Evolutionary conservation across 495 filamentous ascomycete species (phyloP).

Genomic region (Lepraria neglecta): DNA sequence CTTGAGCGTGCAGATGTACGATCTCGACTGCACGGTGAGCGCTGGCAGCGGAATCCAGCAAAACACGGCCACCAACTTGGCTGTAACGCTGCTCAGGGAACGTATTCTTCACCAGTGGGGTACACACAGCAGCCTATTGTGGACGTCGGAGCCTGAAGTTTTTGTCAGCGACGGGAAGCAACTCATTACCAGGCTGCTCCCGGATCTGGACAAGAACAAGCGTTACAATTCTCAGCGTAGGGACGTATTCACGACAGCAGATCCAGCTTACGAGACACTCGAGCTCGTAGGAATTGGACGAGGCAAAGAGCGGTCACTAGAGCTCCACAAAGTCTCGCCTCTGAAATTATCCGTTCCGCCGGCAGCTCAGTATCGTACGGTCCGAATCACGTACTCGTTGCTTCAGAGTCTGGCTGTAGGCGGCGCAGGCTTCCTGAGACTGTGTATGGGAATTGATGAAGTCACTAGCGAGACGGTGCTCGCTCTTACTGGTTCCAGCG

Average conservation of each 20-base stretch:
- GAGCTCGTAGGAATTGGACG: neutral
- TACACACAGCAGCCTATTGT: neutral
- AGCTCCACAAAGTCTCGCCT: neutral
- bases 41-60: neutral
- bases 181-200: neutral
- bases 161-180: neutral
- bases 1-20: neutral
- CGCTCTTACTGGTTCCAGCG: neutral
- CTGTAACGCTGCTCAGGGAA: neutral
- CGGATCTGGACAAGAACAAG: neutral
- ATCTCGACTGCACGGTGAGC: neutral
- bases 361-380: neutral
- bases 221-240: neutral
- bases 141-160: neutral
- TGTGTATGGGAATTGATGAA: neutral
- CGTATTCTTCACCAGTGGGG: neutral
- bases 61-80: neutral
- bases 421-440: neutral
- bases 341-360: neutral
- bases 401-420: neutral
- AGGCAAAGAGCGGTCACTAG: neutral
- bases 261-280: neutral
- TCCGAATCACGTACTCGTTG: neutral
- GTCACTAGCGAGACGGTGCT: neutral
- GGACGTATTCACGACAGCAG: neutral